phyloP scores from a whole-genome alignment of 2,329 filamentous ascomycete genomes.

The Sporothrix brunneoviolacea region DNA sequence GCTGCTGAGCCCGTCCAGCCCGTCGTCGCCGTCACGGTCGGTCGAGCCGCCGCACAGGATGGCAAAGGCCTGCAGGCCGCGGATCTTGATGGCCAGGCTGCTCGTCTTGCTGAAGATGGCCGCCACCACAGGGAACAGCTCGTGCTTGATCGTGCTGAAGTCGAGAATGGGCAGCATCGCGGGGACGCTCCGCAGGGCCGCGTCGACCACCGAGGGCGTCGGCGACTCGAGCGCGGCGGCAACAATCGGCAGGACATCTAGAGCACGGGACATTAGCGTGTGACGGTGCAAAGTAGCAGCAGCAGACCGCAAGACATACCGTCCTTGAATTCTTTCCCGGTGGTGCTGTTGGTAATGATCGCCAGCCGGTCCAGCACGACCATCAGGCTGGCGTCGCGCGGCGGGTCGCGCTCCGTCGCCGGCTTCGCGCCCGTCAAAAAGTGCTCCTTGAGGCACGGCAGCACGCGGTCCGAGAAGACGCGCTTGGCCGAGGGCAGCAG shows the following conservation, averaged over 20 bases:
- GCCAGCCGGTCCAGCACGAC: constrained; percentile 79
- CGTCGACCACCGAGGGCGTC: constrained; percentile 84
- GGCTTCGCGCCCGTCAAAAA: constrained; percentile 59
- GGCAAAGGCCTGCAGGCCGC: constrained; percentile 82
- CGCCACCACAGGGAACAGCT: constrained; percentile 88
- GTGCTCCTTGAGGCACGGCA: constrained; percentile 76
- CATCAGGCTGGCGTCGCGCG: constrained; percentile 85
- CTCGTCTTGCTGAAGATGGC: constrained; percentile 87
- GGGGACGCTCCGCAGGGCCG: constrained; percentile 70
- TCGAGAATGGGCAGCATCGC: constrained; percentile 82
- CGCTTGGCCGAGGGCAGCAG: constrained; percentile 70
- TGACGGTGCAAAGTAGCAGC: background rate
- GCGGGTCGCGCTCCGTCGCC: constrained; percentile 65
- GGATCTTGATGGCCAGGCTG: constrained; percentile 89
- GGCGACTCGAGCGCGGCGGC: constrained; percentile 78
- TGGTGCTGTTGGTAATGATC: constrained; percentile 70
- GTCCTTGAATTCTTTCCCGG: constrained; percentile 91
- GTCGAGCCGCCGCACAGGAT: constrained; percentile 75
- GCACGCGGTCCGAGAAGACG: constrained; percentile 75
- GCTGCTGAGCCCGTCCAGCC: constrained; percentile 63
- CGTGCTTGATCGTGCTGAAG: constrained; percentile 94
- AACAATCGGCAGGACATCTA: constrained; percentile 83
- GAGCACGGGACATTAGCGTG: constrained; percentile 13
- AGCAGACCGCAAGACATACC: constrained; percentile 42
- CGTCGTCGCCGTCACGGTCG: constrained; percentile 54